These are phyloP conservation scores for Pigoraptor vietnamica DNA, from an alignment of 78 protist genomes.

Conservation along the genomic window DNA sequence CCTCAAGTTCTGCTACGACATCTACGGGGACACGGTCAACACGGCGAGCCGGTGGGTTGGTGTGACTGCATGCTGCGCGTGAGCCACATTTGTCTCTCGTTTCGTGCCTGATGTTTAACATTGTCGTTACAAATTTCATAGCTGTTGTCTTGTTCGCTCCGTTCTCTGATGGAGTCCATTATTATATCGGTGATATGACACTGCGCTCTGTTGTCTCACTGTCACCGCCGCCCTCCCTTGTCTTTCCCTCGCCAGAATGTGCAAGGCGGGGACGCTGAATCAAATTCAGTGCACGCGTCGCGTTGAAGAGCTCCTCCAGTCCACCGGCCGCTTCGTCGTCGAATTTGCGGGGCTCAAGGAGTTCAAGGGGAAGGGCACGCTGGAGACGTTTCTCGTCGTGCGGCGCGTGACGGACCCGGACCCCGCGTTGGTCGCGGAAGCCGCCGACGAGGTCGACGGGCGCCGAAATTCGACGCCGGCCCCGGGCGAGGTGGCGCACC, in stretches of 20 bases:
- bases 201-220: no score
- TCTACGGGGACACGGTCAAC: slow-evolving; percentile 82
- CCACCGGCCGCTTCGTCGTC: not conserved
- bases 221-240: no score
- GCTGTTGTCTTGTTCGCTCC: not conserved
- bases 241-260: not conserved
- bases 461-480: not conserved
- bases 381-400: not conserved
- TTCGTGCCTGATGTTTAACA: no score
- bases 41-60: slow-evolving; percentile 48
- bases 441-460: not conserved
- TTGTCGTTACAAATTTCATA: no score
- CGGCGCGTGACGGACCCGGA: not conserved
- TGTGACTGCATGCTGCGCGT: not conserved
- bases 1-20: slow-evolving; percentile 52
- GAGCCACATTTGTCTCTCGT: no score
- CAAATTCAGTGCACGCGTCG: not conserved
- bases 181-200: no score
- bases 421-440: not conserved
- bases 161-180: not conserved
- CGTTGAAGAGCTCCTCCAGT: not conserved
- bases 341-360: not conserved
- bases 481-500: not conserved
- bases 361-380: not conserved
- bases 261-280: not conserved